These are phyloP conservation scores for Thermothelomyces thermophilus DNA, from an alignment of 2,329 filamentous ascomycete genomes.

Conservation along the genomic window DNA sequence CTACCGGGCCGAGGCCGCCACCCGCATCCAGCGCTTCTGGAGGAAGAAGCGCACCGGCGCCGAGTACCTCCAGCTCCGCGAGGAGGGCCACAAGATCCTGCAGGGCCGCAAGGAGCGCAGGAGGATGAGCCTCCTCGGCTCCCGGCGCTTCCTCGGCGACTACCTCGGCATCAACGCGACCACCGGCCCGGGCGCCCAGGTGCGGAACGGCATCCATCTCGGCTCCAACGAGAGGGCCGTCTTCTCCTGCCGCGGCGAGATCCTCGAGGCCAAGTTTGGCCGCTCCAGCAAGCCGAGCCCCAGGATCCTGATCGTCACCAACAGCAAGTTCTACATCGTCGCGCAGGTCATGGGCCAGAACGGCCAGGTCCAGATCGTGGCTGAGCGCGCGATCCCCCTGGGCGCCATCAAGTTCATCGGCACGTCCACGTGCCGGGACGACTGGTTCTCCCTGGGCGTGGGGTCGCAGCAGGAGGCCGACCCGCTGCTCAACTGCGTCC, in stretches of 20 bases:
- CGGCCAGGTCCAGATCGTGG: slow-evolving; percentile 70
- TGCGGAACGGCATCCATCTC: slow-evolving; percentile 69
- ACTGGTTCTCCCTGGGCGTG: slow-evolving; percentile 92
- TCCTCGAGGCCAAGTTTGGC: slow-evolving; percentile 90
- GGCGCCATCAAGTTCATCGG: slow-evolving; percentile 85
- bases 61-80: slow-evolving; percentile 80
- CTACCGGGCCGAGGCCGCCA: slow-evolving; percentile 87
- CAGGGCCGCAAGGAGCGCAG: slow-evolving; percentile 83
- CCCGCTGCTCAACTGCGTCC: slow-evolving; percentile 83
- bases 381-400: slow-evolving; percentile 75
- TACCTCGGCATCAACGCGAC: slow-evolving; percentile 83
- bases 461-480: slow-evolving; percentile 89
- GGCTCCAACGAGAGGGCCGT: slow-evolving; percentile 65
- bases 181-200: slow-evolving; percentile 71
- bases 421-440: slow-evolving; percentile 74
- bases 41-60: slow-evolving; percentile 85
- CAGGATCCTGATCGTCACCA: slow-evolving; percentile 76
- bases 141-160: slow-evolving; percentile 86
- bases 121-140: slow-evolving; percentile 85
- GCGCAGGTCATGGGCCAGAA: slow-evolving; percentile 77
- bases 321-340: slow-evolving; percentile 81
- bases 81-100: slow-evolving; percentile 77
- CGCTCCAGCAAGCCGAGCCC: slow-evolving; percentile 91
- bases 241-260: slow-evolving; percentile 87
- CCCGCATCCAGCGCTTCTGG: slow-evolving; percentile 92